Evolutionary conservation across 768 basidiomycete genomes (phyloP).

Genomic region (Hysterangium stoloniferum): DNA sequence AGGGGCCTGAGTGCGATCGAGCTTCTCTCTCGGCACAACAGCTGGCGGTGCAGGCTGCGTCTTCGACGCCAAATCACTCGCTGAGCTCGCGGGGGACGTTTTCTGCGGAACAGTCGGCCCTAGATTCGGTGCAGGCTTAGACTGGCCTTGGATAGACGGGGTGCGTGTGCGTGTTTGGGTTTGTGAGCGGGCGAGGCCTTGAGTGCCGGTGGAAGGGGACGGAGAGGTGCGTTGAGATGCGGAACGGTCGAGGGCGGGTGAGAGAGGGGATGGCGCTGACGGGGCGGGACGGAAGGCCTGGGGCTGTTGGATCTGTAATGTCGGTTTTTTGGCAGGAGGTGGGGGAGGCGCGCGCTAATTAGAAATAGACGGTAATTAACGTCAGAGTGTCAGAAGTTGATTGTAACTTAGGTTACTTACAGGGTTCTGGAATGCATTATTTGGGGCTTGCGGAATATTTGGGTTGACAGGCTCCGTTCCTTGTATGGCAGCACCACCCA

Average conservation of each 20-base stretch:
- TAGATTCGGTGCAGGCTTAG: slow-evolving; percentile 19
- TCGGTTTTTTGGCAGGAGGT: slow-evolving; percentile 18
- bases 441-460: slow-evolving; percentile 25
- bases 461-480: neutral
- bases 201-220: slow-evolving; percentile 62
- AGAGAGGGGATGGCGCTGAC: slow-evolving; percentile 69
- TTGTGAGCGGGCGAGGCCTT: neutral
- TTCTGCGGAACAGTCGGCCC: slow-evolving; percentile 30
- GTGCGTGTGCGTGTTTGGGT: slow-evolving; percentile 4
- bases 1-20: slow-evolving; percentile 29
- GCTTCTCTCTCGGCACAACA: neutral
- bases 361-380: no score
- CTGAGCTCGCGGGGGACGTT: slow-evolving; percentile 50
- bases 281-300: slow-evolving; percentile 34
- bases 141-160: slow-evolving; percentile 9
- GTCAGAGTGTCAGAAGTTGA: slow-evolving; percentile 1
- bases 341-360: slow-evolving; percentile 31
- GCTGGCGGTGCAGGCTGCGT: slow-evolving; percentile 22
- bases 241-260: slow-evolving; percentile 76
- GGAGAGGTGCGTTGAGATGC: slow-evolving; percentile 78
- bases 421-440: slow-evolving; percentile 47
- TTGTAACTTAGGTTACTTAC: slow-evolving; percentile 32
- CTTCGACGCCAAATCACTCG: slow-evolving; percentile 50
- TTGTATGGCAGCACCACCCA: slow-evolving; percentile 9
- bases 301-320: slow-evolving; percentile 16